Percentiles rank a stretch among this genome's conserved stretches.
phyloP scores from a whole-genome alignment of 257 asterid genomes.

The Przewalskia tangutica region DNA sequence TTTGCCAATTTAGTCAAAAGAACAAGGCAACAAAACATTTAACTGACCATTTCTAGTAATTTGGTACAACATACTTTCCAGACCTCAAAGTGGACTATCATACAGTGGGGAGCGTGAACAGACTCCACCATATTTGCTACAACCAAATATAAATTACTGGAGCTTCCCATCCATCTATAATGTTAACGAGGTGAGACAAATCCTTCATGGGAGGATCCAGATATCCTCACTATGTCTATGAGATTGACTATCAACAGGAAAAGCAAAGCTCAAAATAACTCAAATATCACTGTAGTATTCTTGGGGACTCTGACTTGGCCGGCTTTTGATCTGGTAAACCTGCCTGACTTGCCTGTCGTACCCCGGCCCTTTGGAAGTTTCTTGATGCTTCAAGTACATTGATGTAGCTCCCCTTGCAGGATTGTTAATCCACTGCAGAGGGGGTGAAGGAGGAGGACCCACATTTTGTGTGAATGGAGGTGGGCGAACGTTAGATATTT shows the following conservation, averaged over 20 bases:
- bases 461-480: constrained; percentile 18
- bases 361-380: constrained; percentile 13
- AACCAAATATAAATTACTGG: not conserved
- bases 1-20: not conserved
- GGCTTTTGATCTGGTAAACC: constrained; percentile 48
- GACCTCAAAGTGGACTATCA: not conserved
- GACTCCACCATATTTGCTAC: not conserved
- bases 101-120: not conserved
- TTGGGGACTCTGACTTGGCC: constrained; percentile 11
- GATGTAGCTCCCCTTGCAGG: constrained; percentile 22
- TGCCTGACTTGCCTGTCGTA: constrained; percentile 37
- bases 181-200: not conserved
- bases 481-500: constrained; percentile 6
- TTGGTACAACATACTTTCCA: not conserved
- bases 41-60: not conserved
- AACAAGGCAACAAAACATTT: not conserved
- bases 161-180: not conserved
- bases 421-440: constrained; percentile 50
- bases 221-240: not conserved
- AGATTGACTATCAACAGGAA: not conserved
- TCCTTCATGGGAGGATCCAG: not conserved
- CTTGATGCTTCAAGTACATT: constrained; percentile 22
- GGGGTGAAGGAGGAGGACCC: constrained; percentile 66
- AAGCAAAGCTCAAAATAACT: not conserved
- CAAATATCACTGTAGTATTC: constrained; percentile 9